phyloP scores from a whole-genome alignment of 345 rosid species.

The Gossypium herbaceum region DNA sequence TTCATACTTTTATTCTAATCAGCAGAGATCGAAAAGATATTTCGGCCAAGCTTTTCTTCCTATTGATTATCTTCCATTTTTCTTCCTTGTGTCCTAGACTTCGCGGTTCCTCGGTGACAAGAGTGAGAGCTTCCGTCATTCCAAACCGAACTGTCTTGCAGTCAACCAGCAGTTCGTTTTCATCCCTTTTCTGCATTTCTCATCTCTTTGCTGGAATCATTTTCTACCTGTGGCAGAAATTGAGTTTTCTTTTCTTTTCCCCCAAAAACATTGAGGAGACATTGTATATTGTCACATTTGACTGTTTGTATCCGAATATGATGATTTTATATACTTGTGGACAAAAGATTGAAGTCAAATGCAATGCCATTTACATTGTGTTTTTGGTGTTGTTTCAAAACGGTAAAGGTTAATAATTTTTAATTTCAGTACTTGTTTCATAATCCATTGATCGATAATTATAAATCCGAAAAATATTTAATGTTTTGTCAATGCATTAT shows the following conservation, averaged over 20 bases:
- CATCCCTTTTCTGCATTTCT: conserved; percentile 15
- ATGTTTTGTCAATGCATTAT: too few species aligned
- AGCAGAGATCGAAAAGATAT: neutral
- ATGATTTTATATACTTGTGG: too few species aligned
- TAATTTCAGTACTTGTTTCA: too few species aligned
- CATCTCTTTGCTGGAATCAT: neutral
- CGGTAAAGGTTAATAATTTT: too few species aligned
- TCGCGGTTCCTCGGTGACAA: conserved; percentile 75
- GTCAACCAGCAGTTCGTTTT: conserved; percentile 12
- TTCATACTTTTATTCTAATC: conserved; percentile 7
- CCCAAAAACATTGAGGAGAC: too few species aligned
- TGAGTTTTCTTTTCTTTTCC: neutral
- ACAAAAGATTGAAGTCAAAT: too few species aligned
- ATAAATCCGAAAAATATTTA: too few species aligned
- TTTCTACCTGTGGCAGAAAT: conserved; percentile 6
- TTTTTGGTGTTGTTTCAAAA: too few species aligned
- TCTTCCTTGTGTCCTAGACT: conserved; percentile 49
- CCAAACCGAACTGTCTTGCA: conserved; percentile 8
- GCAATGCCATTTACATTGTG: too few species aligned
- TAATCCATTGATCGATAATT: too few species aligned
- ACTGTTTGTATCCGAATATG: too few species aligned
- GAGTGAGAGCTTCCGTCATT: conserved; percentile 19
- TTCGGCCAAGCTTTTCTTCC: conserved; percentile 8
- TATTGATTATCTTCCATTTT: conserved; percentile 30
- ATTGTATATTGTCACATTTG: too few species aligned